These are phyloP conservation scores for Solanum corneliomulleri DNA, from an alignment of 257 asterid genomes.

Conservation along the genomic window DNA sequence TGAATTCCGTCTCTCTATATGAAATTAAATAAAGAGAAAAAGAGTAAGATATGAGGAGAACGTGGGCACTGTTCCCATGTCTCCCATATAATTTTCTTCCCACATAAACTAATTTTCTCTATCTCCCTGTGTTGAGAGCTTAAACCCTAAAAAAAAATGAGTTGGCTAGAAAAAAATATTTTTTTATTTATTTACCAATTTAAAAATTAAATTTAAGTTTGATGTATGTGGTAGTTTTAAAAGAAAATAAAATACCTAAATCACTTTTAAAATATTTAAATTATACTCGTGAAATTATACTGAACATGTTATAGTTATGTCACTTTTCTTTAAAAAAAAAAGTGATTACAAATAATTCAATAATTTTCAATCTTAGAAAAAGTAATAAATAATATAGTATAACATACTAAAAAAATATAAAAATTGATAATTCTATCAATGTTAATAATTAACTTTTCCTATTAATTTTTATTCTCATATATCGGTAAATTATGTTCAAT, in stretches of 20 bases:
- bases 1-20: too few species aligned
- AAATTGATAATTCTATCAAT: not conserved
- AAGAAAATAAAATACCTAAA: not conserved
- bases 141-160: conserved; percentile 22
- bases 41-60: conserved; percentile 47
- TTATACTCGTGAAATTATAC: not conserved
- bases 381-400: not conserved
- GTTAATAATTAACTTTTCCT: not conserved
- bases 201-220: not conserved
- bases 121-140: conserved; percentile 80
- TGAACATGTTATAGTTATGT: not conserved
- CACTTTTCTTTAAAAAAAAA: not conserved
- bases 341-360: not conserved
- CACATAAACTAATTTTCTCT: conserved; percentile 20
- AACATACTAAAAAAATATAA: not conserved
- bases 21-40: not conserved
- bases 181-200: not conserved
- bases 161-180: conserved; percentile 13
- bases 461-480: conserved; percentile 12
- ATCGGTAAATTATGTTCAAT: conserved; percentile 20
- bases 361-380: not conserved
- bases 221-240: too few species aligned
- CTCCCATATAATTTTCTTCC: conserved; percentile 28
- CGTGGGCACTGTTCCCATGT: conserved; percentile 82
- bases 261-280: not conserved